Evolutionary conservation across 495 filamentous ascomycete species (phyloP).

Genomic region (Tetracladium marchalianum): DNA sequence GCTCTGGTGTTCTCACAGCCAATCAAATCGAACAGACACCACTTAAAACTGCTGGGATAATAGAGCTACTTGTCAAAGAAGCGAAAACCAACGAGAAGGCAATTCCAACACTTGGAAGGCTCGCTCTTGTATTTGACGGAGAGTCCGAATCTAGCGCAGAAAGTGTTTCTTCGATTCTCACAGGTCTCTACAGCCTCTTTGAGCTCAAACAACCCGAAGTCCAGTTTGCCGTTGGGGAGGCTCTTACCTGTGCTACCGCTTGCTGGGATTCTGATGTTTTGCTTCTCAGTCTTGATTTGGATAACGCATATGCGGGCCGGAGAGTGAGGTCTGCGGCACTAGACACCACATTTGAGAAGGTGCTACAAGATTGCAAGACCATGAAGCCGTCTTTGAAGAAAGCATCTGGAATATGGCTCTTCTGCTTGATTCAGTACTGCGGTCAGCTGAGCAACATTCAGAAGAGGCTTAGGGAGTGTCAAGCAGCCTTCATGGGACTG

Average conservation of each 20-base stretch:
- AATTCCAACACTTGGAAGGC: slow-evolving; percentile 62
- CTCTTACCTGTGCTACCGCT: slow-evolving; percentile 61
- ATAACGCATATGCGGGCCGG: slow-evolving; percentile 20
- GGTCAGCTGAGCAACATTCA: slow-evolving; percentile 65
- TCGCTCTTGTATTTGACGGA: slow-evolving; percentile 42
- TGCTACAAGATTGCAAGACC: slow-evolving; percentile 62
- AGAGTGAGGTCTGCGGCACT: slow-evolving; percentile 38
- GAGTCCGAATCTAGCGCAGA: slow-evolving; percentile 18
- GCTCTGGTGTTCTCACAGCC: slow-evolving; percentile 46
- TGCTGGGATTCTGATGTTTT: slow-evolving; percentile 64
- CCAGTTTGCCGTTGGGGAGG: slow-evolving; percentile 84
- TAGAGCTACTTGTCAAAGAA: slow-evolving; percentile 48
- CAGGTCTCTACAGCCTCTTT: slow-evolving; percentile 62
- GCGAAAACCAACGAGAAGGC: slow-evolving; percentile 76
- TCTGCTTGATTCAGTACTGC: slow-evolving; percentile 88
- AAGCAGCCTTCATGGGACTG: slow-evolving; percentile 79
- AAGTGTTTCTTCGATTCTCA: slow-evolving; percentile 30
- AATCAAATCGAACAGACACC: slow-evolving; percentile 12
- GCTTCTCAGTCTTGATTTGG: slow-evolving; percentile 37
- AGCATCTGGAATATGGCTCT: slow-evolving; percentile 84
- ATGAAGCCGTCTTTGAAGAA: slow-evolving; percentile 82
- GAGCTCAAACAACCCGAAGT: slow-evolving; percentile 75
- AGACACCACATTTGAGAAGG: slow-evolving; percentile 48
- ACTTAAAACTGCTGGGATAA: slow-evolving; percentile 24
- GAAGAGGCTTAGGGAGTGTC: slow-evolving; percentile 61